phyloP scores from a whole-genome alignment of 179 eudicot species.

The Carnegiea gigantea region DNA sequence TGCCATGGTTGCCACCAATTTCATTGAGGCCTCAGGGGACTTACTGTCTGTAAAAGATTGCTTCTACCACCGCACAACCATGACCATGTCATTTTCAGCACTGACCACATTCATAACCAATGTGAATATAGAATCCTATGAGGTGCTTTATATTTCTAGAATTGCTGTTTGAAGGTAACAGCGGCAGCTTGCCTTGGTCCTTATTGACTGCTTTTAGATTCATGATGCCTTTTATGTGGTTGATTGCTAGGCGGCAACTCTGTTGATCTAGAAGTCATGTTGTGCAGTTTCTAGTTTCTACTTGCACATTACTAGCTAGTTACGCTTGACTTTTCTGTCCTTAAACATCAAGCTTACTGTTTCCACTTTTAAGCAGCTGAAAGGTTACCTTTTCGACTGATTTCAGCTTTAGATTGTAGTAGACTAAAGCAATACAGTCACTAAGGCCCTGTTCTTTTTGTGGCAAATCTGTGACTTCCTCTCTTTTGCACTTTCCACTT shows the following conservation, averaged over 20 bases:
- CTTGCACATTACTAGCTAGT: background rate
- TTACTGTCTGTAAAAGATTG: background rate
- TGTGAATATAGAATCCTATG: background rate
- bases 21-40: background rate
- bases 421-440: background rate
- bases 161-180: background rate
- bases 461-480: too few species aligned
- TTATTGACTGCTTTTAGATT: background rate
- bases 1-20: background rate
- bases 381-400: background rate
- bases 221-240: background rate
- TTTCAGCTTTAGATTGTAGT: background rate
- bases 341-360: background rate
- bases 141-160: background rate
- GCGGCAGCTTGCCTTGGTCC: background rate
- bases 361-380: background rate
- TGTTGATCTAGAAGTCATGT: background rate
- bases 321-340: background rate
- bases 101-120: background rate
- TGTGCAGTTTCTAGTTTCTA: background rate
- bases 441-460: background rate
- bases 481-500: too few species aligned
- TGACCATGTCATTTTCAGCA: background rate
- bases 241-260: background rate
- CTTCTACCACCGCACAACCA: background rate